These are phyloP conservation scores for Acidiella bohemica DNA, from an alignment of 495 filamentous ascomycete genomes.

Conservation along the genomic window DNA sequence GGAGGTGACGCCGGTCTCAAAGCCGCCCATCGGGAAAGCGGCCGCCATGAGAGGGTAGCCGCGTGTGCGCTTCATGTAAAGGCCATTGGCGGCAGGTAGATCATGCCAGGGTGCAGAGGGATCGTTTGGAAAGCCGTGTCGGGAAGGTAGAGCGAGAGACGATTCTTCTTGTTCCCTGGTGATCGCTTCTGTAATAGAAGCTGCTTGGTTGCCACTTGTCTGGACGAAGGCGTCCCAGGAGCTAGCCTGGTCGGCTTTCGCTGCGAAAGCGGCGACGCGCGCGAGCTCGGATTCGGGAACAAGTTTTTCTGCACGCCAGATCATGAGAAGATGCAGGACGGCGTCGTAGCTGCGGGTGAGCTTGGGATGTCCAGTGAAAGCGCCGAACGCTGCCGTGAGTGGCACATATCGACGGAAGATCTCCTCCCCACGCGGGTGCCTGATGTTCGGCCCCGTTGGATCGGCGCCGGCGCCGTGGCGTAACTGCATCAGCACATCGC, in stretches of 20 bases:
- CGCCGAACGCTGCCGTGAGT: neutral
- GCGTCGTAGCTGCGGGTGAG: neutral
- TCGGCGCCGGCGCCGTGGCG: neutral
- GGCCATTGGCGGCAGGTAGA: slow-evolving; percentile 15
- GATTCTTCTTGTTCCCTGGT: neutral
- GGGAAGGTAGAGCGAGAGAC: slow-evolving; percentile 1
- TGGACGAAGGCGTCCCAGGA: neutral
- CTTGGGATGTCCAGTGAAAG: neutral
- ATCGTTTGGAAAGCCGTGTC: slow-evolving; percentile 9
- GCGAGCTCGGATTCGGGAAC: neutral
- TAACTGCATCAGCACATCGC: slow-evolving; percentile 1
- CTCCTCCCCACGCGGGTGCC: neutral
- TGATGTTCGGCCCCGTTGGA: neutral
- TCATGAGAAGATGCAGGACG: neutral
- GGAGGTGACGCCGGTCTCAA: neutral
- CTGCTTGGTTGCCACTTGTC: neutral
- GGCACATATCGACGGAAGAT: neutral
- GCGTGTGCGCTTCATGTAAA: slow-evolving; percentile 16
- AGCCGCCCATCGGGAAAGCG: slow-evolving; percentile 12
- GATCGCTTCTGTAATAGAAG: neutral
- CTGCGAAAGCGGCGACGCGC: neutral
- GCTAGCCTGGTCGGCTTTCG: neutral
- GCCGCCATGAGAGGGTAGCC: slow-evolving; percentile 13
- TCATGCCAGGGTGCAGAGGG: slow-evolving; percentile 15
- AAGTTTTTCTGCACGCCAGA: neutral